These are phyloP conservation scores for Curvularia sp. DNA, from an alignment of 2,329 filamentous ascomycete species.

Conservation along the genomic window DNA sequence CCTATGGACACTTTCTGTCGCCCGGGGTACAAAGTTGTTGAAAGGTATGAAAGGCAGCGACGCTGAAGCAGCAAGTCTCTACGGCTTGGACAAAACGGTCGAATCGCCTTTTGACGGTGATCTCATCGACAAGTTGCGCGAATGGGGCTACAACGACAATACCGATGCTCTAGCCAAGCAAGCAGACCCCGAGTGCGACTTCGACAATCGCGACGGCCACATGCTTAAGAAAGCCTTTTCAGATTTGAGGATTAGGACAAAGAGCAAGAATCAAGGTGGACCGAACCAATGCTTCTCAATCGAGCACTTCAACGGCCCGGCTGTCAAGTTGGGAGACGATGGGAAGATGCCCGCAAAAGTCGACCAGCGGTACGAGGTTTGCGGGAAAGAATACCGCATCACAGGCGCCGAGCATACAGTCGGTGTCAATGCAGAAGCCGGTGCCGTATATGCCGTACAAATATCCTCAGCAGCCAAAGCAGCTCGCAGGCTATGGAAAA, in stretches of 20 bases:
- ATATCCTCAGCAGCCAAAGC: slow-evolving; percentile 12
- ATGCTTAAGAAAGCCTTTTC: slow-evolving; percentile 12
- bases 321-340: slow-evolving; percentile 11
- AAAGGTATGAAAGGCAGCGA: slow-evolving; percentile 23
- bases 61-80: slow-evolving; percentile 16
- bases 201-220: slow-evolving; percentile 12
- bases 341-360: slow-evolving; percentile 2
- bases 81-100: slow-evolving; percentile 8
- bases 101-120: slow-evolving; percentile 19
- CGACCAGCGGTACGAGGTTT: slow-evolving; percentile 27
- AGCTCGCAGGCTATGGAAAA: slow-evolving; percentile 20
- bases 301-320: slow-evolving; percentile 21
- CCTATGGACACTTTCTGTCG: slow-evolving; percentile 11
- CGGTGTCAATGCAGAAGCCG: slow-evolving; percentile 19
- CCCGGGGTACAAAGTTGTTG: slow-evolving; percentile 20
- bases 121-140: slow-evolving; percentile 9
- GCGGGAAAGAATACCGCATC: slow-evolving; percentile 20
- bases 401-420: slow-evolving; percentile 23
- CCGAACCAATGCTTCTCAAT: slow-evolving; percentile 26
- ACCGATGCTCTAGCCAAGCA: slow-evolving; percentile 8
- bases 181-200: slow-evolving; percentile 17
- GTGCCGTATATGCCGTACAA: slow-evolving; percentile 19
- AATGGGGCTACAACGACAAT: slow-evolving; percentile 26
- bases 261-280: slow-evolving; percentile 18
- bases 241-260: slow-evolving; percentile 15